Evolutionary conservation across 129 eudicot species (phyloP).

Genomic region (sunflower (Helianthus annuus)): DNA sequence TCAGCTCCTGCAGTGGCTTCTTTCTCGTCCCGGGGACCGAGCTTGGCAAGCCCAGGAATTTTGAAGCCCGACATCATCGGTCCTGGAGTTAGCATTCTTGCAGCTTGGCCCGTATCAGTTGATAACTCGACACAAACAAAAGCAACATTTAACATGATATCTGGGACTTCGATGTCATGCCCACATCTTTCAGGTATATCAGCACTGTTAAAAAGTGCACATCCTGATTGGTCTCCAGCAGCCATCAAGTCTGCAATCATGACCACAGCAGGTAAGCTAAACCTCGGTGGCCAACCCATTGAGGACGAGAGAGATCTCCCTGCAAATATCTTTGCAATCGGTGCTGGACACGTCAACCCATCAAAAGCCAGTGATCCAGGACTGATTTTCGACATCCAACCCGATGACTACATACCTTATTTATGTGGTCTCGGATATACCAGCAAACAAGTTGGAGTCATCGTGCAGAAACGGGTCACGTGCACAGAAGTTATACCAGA

Average conservation of each 20-base stretch:
- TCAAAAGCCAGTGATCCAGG: conserved; percentile 41
- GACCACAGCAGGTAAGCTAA: conserved; percentile 31
- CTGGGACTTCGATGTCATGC: conserved; percentile 49
- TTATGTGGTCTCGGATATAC: conserved; percentile 41
- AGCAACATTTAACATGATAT: conserved; percentile 35
- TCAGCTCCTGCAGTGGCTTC: conserved; percentile 35
- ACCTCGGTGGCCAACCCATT: conserved; percentile 14
- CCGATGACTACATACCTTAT: conserved; percentile 37
- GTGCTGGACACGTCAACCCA: conserved; percentile 42
- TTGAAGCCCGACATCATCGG: conserved; percentile 42
- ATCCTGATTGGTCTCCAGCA: conserved; percentile 47
- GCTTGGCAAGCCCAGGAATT: conserved; percentile 37
- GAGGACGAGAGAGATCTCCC: conserved; percentile 33
- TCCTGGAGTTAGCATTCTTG: conserved; percentile 41
- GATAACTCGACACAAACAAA: conserved; percentile 33
- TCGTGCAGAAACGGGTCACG: conserved; percentile 30
- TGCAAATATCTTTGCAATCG: conserved; percentile 32
- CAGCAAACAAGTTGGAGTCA: conserved; percentile 26
- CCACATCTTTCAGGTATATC: conserved; percentile 46
- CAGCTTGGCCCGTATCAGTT: conserved; percentile 43
- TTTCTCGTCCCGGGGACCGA: conserved; percentile 46
- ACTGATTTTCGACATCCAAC: conserved; percentile 37
- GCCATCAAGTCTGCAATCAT: conserved; percentile 46
- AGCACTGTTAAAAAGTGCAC: conserved; percentile 37
- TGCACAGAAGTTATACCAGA: conserved; percentile 32